Evolutionary conservation across 305 asterid genomes (phyloP).

Genomic region (Withania somnifera): DNA sequence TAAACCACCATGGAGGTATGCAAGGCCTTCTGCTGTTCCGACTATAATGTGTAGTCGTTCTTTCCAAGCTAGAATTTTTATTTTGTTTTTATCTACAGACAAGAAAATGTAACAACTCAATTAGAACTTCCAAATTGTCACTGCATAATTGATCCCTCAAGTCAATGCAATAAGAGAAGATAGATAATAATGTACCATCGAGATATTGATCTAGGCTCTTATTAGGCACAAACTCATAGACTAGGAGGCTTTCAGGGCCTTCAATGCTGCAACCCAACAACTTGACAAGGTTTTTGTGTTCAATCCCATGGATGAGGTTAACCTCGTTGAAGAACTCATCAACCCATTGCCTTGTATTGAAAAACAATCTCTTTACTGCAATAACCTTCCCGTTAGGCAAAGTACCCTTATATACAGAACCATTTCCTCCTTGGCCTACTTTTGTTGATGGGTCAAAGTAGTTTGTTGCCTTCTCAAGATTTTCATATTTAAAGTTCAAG

Average conservation of each 20-base stretch:
- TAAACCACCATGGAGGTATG: constrained; percentile 6
- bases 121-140: not conserved
- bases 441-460: constrained; percentile 1
- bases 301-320: constrained; percentile 1
- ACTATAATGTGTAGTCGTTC: constrained; percentile 1
- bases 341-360: constrained; percentile 13
- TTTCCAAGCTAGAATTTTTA: constrained; percentile 4
- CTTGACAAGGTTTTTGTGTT: constrained; percentile 15
- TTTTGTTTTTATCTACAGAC: not conserved
- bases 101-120: not conserved
- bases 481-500: constrained; percentile 11
- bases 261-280: constrained; percentile 16
- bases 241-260: constrained; percentile 14
- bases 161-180: not conserved
- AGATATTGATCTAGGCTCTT: constrained; percentile 8
- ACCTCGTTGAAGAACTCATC: constrained; percentile 17
- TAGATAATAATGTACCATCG: not conserved
- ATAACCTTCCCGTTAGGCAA: constrained; percentile 1
- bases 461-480: constrained; percentile 14
- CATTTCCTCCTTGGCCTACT: constrained; percentile 17
- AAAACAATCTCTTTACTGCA: constrained; percentile 11
- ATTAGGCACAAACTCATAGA: constrained; percentile 9
- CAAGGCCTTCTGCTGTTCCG: constrained; percentile 13
- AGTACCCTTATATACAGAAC: constrained; percentile 5
- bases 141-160: not conserved